Evolutionary conservation across 495 filamentous ascomycete genomes (phyloP).

Genomic region (Tirmania nivea): DNA sequence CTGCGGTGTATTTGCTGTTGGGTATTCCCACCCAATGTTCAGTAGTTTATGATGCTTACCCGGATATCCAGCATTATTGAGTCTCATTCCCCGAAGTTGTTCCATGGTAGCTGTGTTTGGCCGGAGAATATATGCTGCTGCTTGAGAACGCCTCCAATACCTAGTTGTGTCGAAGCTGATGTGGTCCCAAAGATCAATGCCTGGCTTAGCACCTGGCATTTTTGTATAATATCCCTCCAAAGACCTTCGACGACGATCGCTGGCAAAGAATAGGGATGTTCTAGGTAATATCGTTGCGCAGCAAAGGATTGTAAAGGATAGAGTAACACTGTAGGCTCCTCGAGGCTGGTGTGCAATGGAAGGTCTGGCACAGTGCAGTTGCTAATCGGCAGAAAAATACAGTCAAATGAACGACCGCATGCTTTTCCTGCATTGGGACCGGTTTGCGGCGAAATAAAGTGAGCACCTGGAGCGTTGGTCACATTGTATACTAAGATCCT

Average conservation of each 20-base stretch:
- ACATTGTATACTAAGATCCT: constrained; percentile 5
- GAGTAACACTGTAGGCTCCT: background rate
- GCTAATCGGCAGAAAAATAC: constrained; percentile 7
- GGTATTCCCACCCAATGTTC: background rate
- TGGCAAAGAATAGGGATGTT: constrained; percentile 2
- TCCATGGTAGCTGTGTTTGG: constrained; percentile 5
- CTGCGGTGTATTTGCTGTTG: background rate
- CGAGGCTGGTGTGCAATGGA: background rate
- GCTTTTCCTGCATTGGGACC: background rate
- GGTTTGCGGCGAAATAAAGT: constrained; percentile 1
- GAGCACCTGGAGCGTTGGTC: constrained; percentile 3
- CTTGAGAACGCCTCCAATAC: constrained; percentile 10
- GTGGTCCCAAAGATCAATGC: background rate
- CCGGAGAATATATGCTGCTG: constrained; percentile 9
- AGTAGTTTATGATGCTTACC: background rate
- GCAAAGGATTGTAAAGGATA: background rate
- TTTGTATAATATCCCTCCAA: background rate
- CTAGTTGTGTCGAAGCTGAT: constrained; percentile 1
- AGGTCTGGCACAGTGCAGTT: background rate
- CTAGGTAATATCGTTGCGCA: background rate
- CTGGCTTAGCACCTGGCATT: background rate
- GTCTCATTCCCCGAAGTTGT: constrained; percentile 3
- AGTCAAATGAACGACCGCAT: constrained; percentile 5
- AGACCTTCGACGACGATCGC: constrained; percentile 3
- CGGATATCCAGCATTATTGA: constrained; percentile 3